phyloP scores from a whole-genome alignment of 805 yeast genomes.

The Pichia deserticola region DNA sequence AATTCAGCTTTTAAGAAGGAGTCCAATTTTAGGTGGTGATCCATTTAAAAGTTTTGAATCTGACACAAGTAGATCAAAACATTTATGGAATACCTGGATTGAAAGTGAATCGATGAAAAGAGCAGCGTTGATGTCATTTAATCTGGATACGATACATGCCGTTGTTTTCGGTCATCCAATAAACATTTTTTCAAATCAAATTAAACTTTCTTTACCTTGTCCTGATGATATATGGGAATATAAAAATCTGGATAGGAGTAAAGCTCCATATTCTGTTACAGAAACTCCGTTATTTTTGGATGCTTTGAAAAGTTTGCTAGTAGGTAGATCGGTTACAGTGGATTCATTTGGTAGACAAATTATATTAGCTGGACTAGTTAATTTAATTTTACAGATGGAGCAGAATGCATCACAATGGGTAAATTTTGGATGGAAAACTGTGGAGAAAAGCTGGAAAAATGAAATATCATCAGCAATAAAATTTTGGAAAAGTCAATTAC shows the following conservation, averaged over 20 bases:
- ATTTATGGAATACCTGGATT: slow-evolving; percentile 53
- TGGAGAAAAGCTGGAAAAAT: slow-evolving; percentile 51
- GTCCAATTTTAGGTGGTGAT: slow-evolving; percentile 39
- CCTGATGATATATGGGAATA: slow-evolving; percentile 46
- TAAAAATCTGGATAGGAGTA: slow-evolving; percentile 14
- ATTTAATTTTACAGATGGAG: slow-evolving; percentile 51
- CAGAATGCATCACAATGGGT: slow-evolving; percentile 47
- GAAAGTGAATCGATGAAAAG: slow-evolving; percentile 69
- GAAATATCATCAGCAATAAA: slow-evolving; percentile 56
- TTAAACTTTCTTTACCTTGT: slow-evolving; percentile 50
- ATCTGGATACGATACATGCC: slow-evolving; percentile 65
- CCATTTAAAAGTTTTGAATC: slow-evolving; percentile 29
- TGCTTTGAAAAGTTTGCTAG: slow-evolving; percentile 32
- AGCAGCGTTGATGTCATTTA: slow-evolving; percentile 67
- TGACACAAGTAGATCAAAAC: slow-evolving; percentile 16
- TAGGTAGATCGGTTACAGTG: slow-evolving; percentile 34
- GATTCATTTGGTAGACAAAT: slow-evolving; percentile 56
- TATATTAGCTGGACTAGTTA: slow-evolving; percentile 52
- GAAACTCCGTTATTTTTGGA: slow-evolving; percentile 24
- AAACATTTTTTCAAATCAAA: slow-evolving; percentile 42
- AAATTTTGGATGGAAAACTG: slow-evolving; percentile 30
- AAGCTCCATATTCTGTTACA: slow-evolving; percentile 12
- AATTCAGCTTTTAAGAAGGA: slow-evolving; percentile 41
- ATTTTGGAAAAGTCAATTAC: slow-evolving; percentile 44
- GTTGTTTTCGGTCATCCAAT: slow-evolving; percentile 64